Conservation (phyloP, 768 basidiomycete species). For the Phanerodontia chrysosporium region DNA sequence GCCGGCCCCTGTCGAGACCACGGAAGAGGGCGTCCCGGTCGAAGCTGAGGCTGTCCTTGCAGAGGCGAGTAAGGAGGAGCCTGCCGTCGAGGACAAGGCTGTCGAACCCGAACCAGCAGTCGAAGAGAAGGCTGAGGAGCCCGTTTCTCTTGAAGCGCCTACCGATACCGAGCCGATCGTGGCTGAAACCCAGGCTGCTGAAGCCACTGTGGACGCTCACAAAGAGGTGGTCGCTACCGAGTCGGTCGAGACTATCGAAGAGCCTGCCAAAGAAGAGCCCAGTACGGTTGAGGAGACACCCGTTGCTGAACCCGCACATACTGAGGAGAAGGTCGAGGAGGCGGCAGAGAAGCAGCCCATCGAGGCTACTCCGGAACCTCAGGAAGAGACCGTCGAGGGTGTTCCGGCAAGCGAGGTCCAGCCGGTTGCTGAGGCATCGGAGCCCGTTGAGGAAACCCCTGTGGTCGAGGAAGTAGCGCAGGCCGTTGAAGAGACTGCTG, state of each 20-base stretch:
- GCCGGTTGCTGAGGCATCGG: neutral
- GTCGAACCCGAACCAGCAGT: neutral
- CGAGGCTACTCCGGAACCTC: neutral
- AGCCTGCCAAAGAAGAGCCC: neutral
- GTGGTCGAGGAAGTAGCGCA: neutral
- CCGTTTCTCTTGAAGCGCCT: neutral
- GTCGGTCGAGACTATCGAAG: neutral
- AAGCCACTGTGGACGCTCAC: too few relatives aligned
- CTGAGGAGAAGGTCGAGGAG: neutral
- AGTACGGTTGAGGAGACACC: constrained; percentile 1
- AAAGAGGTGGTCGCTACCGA: neutral
- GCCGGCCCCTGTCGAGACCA: neutral
- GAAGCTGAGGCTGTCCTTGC: neutral
- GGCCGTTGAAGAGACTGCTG: neutral
- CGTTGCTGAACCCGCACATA: neutral
- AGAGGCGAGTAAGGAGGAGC: constrained; percentile 3
- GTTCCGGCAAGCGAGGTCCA: neutral
- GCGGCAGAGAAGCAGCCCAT: neutral
- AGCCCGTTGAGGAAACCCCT: neutral
- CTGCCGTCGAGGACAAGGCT: neutral
- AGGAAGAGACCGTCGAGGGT: neutral
- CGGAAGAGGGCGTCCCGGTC: neutral
- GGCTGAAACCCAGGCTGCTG: neutral
- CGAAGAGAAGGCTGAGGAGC: neutral
- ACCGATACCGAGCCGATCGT: neutral